These are phyloP conservation scores for Microbotryum silenes-acaulis DNA, from an alignment of 1,284 basidiomycete species.

Conservation along the genomic window DNA sequence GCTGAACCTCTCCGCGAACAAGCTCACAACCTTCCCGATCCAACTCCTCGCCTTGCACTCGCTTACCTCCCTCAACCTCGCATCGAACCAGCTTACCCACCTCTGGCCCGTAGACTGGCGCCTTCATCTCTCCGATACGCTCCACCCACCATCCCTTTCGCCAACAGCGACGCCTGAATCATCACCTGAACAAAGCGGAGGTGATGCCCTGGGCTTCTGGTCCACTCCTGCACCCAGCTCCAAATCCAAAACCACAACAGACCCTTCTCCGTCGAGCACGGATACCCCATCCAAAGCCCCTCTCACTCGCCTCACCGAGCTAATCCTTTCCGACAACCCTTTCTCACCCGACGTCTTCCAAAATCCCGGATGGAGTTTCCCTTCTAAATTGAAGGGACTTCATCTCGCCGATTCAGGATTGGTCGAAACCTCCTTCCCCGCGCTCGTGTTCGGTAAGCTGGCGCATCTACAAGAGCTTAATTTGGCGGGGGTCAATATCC, in stretches of 20 bases:
- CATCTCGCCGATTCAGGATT: constrained; percentile 14
- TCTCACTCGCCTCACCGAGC: constrained; percentile 6
- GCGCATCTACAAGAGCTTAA: constrained; percentile 9
- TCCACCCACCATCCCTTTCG: constrained; percentile 4
- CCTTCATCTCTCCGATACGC: not conserved
- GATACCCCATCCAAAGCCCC: not conserved
- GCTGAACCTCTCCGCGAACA: constrained; percentile 19
- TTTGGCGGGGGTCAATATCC: constrained; percentile 8
- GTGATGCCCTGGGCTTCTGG: constrained; percentile 4
- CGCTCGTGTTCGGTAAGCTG: not conserved
- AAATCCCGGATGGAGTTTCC: constrained; percentile 5
- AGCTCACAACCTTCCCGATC: constrained; percentile 14
- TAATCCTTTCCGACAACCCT: constrained; percentile 9
- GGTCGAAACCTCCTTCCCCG: constrained; percentile 10
- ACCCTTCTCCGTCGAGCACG: not conserved
- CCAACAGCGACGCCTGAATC: constrained; percentile 21
- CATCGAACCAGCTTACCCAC: constrained; percentile 14
- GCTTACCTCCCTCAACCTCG: constrained; percentile 22
- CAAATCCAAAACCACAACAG: not conserved
- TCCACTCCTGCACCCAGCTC: not conserved
- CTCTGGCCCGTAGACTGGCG: constrained; percentile 24
- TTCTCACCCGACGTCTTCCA: constrained; percentile 6
- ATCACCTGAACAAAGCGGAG: not conserved
- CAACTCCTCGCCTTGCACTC: constrained; percentile 12
- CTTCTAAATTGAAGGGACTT: constrained; percentile 8